Conservation (phyloP, 768 basidiomycete genomes). For the Mycena amicta region DNA sequence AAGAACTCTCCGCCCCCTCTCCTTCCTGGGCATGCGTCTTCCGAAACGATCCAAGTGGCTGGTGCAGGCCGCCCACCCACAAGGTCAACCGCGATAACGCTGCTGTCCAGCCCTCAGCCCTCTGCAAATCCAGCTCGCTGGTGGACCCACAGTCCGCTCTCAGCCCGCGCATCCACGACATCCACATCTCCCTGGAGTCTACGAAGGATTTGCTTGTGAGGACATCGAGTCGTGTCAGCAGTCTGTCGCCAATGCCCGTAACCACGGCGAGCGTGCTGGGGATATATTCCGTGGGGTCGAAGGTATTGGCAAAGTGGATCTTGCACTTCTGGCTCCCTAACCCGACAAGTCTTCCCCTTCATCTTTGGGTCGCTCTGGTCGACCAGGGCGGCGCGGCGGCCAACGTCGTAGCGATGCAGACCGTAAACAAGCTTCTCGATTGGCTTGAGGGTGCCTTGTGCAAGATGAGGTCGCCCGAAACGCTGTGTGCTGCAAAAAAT, state of each 20-base stretch:
- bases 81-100: too few species aligned
- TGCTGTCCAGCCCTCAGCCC: too few species aligned
- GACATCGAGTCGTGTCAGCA: too few species aligned
- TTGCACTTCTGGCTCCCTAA: constrained; percentile 67
- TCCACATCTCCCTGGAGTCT: too few species aligned
- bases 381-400: constrained; percentile 55
- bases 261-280: constrained; percentile 70
- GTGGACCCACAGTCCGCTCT: too few species aligned
- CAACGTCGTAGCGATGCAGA: constrained; percentile 65
- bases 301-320: constrained; percentile 66
- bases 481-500: constrained; percentile 59
- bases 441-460: constrained; percentile 74
- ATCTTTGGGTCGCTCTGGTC: constrained; percentile 29
- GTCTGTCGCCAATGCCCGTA: constrained; percentile 61
- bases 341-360: constrained; percentile 31
- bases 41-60: too few species aligned
- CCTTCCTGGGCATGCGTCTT: too few species aligned
- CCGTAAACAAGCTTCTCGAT: constrained; percentile 68
- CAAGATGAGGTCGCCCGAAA: constrained; percentile 70
- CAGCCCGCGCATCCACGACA: too few species aligned
- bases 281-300: constrained; percentile 72
- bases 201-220: too few species aligned
- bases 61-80: too few species aligned
- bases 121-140: too few species aligned
- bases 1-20: too few species aligned